These are phyloP conservation scores for Corylus heterophylla DNA, from an alignment of 306 rosid genomes.

Conservation along the genomic window DNA sequence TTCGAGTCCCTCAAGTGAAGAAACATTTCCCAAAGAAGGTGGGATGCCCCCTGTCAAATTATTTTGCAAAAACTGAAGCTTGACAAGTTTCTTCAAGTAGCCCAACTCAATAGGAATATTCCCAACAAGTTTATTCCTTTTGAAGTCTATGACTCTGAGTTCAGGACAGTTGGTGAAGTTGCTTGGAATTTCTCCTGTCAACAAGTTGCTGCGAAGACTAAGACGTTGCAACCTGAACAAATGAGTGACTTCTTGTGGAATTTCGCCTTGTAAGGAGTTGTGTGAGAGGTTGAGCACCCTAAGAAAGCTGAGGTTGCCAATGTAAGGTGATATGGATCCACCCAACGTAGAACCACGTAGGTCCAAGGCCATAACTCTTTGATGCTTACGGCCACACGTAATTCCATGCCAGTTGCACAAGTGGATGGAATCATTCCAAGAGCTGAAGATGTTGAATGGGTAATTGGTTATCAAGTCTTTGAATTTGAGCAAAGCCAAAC, in stretches of 20 bases:
- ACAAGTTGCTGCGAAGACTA: too few relatives aligned
- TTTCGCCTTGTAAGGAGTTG: too few relatives aligned
- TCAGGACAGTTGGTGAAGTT: too few relatives aligned
- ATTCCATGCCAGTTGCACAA: constrained; percentile 48
- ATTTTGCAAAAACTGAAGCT: too few relatives aligned
- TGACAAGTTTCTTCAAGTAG: constrained; percentile 22
- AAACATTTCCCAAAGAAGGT: background rate
- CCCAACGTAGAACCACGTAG: too few relatives aligned
- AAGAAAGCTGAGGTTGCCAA: too few relatives aligned
- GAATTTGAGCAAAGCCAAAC: constrained; percentile 34
- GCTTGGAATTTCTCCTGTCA: too few relatives aligned
- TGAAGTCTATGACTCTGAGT: background rate
- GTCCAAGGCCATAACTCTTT: constrained; percentile 34
- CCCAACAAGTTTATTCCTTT: constrained; percentile 13
- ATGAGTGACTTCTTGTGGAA: too few relatives aligned
- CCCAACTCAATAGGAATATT: constrained; percentile 26
- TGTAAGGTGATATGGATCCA: too few relatives aligned
- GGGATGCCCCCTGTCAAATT: constrained; percentile 38
- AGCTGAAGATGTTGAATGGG: constrained; percentile 17
- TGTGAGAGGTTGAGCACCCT: too few relatives aligned
- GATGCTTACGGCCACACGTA: constrained; percentile 31
- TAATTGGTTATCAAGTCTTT: constrained; percentile 30
- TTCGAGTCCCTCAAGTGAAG: background rate
- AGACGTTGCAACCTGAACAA: too few relatives aligned
- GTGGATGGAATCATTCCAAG: constrained; percentile 40